These are phyloP conservation scores for Ilyonectria robusta DNA, from an alignment of 2,329 filamentous ascomycete species.

Conservation along the genomic window DNA sequence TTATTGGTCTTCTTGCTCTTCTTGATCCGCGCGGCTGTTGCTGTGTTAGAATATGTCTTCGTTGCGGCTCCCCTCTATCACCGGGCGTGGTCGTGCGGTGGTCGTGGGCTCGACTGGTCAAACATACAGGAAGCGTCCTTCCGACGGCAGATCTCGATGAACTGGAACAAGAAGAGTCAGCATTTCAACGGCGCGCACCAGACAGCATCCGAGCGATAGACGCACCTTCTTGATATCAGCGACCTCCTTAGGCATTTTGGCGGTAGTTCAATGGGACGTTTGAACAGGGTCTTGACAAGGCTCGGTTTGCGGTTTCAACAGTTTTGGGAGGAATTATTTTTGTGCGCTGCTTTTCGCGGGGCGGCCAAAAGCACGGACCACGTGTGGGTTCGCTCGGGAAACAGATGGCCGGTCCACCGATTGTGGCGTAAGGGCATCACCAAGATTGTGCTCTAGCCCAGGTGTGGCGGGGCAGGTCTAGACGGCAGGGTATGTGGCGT, in stretches of 20 bases:
- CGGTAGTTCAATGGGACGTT: constrained; percentile 57
- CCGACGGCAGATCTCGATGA: constrained; percentile 99
- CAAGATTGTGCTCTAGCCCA: background rate
- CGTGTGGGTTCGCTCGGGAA: constrained; percentile 31
- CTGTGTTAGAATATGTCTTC: constrained; percentile 49
- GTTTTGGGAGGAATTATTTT: constrained; percentile 52
- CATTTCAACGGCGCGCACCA: constrained; percentile 36
- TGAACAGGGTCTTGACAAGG: constrained; percentile 47
- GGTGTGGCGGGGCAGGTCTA: constrained; percentile 15
- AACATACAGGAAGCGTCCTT: constrained; percentile 99
- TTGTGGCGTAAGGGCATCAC: constrained; percentile 33
- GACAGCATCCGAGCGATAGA: background rate
- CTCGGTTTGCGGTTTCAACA: constrained; percentile 46
- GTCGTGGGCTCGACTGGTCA: constrained; percentile 27
- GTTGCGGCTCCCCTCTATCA: constrained; percentile 31
- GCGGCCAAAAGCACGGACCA: constrained; percentile 47
- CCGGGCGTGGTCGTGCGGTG: constrained; percentile 13
- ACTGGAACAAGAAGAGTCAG: constrained; percentile 69
- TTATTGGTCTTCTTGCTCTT: constrained; percentile 91
- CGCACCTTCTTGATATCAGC: constrained; percentile 93
- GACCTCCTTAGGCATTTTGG: constrained; percentile 98
- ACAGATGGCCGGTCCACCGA: constrained; percentile 43
- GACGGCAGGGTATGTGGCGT: constrained; percentile 13
- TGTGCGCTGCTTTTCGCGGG: constrained; percentile 51
- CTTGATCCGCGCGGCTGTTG: constrained; percentile 89